Percentiles rank a stretch among this genome's conserved stretches.
phyloP scores from a whole-genome alignment of 2,329 filamentous ascomycete species.

The Penicillium sp. region DNA sequence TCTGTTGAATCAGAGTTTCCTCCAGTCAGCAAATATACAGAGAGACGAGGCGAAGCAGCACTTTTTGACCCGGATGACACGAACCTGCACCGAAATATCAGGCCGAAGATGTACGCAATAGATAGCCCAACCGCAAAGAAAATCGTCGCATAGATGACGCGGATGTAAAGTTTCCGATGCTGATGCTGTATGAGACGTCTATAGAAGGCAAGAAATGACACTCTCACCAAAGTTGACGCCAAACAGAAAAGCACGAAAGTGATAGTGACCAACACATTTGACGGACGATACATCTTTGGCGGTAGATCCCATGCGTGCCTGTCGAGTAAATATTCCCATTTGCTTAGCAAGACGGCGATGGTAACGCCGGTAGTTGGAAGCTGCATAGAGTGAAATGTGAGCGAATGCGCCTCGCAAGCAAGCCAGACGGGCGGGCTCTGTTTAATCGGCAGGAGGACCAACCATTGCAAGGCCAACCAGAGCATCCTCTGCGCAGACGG shows the following conservation, averaged over 20 bases:
- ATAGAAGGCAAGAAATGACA: constrained; percentile 2
- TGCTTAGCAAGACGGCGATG: background rate
- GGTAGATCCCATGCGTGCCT: background rate
- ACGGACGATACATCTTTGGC: background rate
- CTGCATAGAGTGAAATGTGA: background rate
- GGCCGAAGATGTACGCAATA: background rate
- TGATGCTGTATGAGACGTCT: background rate
- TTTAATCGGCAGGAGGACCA: background rate
- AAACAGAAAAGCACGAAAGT: background rate
- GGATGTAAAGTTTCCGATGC: background rate
- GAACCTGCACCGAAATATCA: background rate
- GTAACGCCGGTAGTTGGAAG: background rate
- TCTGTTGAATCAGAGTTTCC: background rate
- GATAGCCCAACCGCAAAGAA: background rate
- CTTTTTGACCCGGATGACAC: background rate
- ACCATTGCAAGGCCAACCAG: background rate
- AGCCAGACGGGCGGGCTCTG: background rate
- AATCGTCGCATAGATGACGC: background rate
- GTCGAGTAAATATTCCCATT: background rate
- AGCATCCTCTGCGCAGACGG: background rate
- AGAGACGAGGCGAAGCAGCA: background rate
- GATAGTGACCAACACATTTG: background rate
- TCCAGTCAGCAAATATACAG: background rate
- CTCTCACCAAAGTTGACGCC: background rate
- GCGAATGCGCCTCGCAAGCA: no score